These are phyloP conservation scores for Nannochloris sp. DNA, from an alignment of 139 green algal genomes.

Conservation along the genomic window DNA sequence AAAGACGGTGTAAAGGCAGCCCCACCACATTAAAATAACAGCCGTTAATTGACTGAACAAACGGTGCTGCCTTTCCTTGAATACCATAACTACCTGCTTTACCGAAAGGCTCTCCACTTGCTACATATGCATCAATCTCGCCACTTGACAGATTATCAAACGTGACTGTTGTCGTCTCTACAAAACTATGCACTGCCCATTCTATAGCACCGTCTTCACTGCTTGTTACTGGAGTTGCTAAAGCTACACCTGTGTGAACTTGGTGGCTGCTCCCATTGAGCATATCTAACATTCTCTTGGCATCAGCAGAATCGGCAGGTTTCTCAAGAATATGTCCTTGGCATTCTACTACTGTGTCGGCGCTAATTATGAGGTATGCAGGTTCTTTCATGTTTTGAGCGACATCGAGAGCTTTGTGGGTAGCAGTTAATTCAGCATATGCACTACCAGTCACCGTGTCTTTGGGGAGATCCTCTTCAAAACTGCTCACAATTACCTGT, in stretches of 20 bases:
- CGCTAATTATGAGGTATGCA: conserved; percentile 60
- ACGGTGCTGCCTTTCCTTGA: conserved; percentile 67
- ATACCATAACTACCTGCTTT: conserved; percentile 75
- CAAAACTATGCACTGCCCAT: conserved; percentile 38
- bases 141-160: conserved; percentile 61
- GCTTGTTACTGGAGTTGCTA: conserved; percentile 34
- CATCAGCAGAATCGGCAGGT: conserved; percentile 58
- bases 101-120: conserved; percentile 66
- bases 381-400: not conserved
- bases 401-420: conserved; percentile 68
- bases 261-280: conserved; percentile 54
- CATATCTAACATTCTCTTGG: conserved; percentile 54
- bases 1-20: conserved; percentile 51
- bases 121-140: conserved; percentile 69
- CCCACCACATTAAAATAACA: conserved; percentile 93
- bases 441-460: conserved; percentile 8
- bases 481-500: conserved; percentile 59
- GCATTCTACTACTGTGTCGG: conserved; percentile 79
- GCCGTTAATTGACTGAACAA: conserved; percentile 71
- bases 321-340: conserved; percentile 76
- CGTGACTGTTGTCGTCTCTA: conserved; percentile 58
- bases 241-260: conserved; percentile 80
- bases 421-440: conserved; percentile 68
- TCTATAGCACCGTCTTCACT: not conserved
- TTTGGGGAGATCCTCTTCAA: conserved; percentile 74